Base-by-base conservation (phyloP, 1,284 basidiomycete genomes). In the Irpex rosettiformis region DNA sequence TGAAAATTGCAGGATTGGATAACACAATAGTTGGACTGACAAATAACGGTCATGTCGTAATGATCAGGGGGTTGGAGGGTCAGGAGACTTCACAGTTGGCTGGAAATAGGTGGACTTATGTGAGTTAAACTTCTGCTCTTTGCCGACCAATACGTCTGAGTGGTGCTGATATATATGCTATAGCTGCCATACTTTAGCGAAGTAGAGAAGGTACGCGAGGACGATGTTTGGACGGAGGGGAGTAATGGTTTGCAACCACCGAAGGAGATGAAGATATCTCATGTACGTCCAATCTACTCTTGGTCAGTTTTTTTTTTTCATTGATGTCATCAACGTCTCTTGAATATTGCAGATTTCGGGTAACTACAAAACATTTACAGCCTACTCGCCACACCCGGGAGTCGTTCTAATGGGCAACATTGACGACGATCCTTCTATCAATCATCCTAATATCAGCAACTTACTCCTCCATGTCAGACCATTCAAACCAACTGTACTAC, bases 271-370 rank as follows among this genome's bases (percentile, higher is more conserved):
- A 77, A 76, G 56, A 86, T 91, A 62, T 89, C 86, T 30, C 89
- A 91, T 73, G 90, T 91, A 73, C 69, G 80, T 43, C 22, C 18
- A n/a, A n/a, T 58, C 65, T 55, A 45, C 7, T 49, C 29, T 54
- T 3, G 30, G 67, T 43, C 70, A 54, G 71, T 45, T 18, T n/a
- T 2, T 28, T 8, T 25, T 25, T 2, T 8, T 13, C 5, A 22
- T n/a, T 74, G 62, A 64, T 65, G 25, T 52, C 33, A 37, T 37
- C 5, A 37, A 37, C 33, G 33, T 37, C n/a, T n/a, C n/a, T n/a
- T n/a, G n/a, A n/a, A n/a, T n/a, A n/a, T n/a, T 28, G 60, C 71
- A 96, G 88, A 84, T 96, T 58, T 87, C 93, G n/a, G 94, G 91
- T 2, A 88, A 93, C 64, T 95, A 89, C 73, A 65, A 77, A 53